Evolutionary conservation across 2,329 filamentous ascomycete genomes (phyloP).

Genomic region (Alternaria panax): DNA sequence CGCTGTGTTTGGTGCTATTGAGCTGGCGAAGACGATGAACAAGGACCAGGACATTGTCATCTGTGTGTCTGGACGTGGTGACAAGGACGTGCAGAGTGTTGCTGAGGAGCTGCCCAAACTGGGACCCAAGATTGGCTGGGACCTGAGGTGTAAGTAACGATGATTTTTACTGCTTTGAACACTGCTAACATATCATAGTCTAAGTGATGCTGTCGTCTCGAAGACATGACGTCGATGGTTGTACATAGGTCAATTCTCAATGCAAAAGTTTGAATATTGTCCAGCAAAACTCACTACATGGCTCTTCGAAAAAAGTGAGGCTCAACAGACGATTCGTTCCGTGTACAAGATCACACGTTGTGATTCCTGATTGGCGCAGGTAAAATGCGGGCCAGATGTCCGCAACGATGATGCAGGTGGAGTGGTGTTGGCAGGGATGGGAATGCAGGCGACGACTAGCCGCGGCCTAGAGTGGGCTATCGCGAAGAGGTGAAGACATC

Average conservation of each 20-base stretch:
- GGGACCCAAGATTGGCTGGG: constrained; percentile 85
- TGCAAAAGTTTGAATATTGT: not conserved
- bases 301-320: not conserved
- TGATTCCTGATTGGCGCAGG: constrained; percentile 13
- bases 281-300: not conserved
- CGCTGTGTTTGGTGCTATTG: constrained; percentile 85
- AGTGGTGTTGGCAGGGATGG: constrained; percentile 8
- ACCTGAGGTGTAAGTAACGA: constrained; percentile 59
- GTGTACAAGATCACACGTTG: constrained; percentile 13
- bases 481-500: not conserved
- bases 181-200: constrained; percentile 35
- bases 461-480: not conserved
- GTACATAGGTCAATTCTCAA: constrained; percentile 3
- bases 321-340: not conserved
- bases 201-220: constrained; percentile 16
- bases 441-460: constrained; percentile 11
- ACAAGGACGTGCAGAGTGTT: constrained; percentile 99
- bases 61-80: constrained; percentile 89
- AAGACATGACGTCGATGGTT: not conserved
- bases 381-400: constrained; percentile 3
- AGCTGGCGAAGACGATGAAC: constrained; percentile 90
- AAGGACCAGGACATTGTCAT: constrained; percentile 92
- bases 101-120: constrained; percentile 90
- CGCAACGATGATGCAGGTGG: constrained; percentile 10
- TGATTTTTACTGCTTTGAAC: not conserved